Conservation (phyloP, 2,329 filamentous ascomycete genomes). For the Apiospora arundinis region DNA sequence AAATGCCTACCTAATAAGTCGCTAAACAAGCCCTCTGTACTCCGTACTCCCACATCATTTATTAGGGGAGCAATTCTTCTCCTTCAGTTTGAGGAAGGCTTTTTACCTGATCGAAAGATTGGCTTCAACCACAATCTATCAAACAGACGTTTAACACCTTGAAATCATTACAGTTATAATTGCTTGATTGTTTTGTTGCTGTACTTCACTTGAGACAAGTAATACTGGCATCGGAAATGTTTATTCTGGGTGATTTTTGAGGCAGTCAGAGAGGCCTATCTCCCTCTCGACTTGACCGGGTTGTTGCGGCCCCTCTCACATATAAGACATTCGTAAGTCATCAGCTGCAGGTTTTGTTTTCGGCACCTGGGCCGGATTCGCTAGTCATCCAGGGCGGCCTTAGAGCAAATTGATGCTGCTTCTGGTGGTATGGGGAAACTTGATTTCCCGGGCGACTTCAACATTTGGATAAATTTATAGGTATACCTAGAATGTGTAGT, state of each 20-base stretch:
- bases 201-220: not conserved
- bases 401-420: not conserved
- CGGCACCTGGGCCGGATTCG: conserved; percentile 1
- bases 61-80: not conserved
- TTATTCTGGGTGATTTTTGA: too few relatives aligned
- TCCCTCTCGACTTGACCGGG: not conserved
- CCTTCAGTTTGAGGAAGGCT: not conserved
- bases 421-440: not conserved
- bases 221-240: not conserved
- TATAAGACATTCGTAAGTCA: conserved; percentile 12
- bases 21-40: not conserved
- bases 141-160: not conserved
- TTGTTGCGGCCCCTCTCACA: not conserved
- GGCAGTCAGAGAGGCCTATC: not conserved
- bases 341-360: conserved; percentile 4
- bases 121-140: not conserved
- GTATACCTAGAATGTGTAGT: not conserved
- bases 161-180: not conserved
- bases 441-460: not conserved
- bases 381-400: not conserved
- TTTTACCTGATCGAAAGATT: not conserved
- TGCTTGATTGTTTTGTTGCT: not conserved
- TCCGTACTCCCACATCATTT: not conserved
- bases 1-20: not conserved
- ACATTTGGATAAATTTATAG: not conserved